phyloP scores from a whole-genome alignment of 495 filamentous ascomycete genomes.

The Echria macrotheca region DNA sequence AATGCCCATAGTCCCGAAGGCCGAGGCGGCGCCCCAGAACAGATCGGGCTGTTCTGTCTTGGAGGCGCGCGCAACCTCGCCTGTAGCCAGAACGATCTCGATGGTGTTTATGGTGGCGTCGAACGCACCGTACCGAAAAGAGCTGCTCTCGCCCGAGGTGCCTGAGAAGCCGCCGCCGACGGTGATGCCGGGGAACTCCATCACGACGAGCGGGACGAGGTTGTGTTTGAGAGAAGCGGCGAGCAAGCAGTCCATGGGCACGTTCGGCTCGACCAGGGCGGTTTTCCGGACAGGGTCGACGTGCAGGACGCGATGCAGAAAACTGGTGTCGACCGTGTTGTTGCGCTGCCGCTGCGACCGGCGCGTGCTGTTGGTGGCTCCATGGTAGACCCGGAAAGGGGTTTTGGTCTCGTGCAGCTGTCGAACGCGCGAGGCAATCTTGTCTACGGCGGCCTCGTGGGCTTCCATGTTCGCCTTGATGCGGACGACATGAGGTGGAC shows the following conservation, averaged over 20 bases:
- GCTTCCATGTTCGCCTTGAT: background rate
- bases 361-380: slow-evolving; percentile 70
- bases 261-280: slow-evolving; percentile 58
- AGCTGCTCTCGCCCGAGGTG: slow-evolving; percentile 55
- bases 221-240: slow-evolving; percentile 44
- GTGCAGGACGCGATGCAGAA: slow-evolving; percentile 48
- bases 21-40: slow-evolving; percentile 52
- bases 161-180: slow-evolving; percentile 60
- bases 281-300: slow-evolving; percentile 41
- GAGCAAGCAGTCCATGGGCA: slow-evolving; percentile 57
- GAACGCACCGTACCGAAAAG: slow-evolving; percentile 56
- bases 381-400: slow-evolving; percentile 67
- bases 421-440: background rate
- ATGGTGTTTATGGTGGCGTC: slow-evolving; percentile 50
- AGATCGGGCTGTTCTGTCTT: slow-evolving; percentile 42
- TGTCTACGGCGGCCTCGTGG: background rate
- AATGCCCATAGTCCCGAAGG: slow-evolving; percentile 54
- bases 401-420: slow-evolving; percentile 1
- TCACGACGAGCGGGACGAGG: slow-evolving; percentile 53
- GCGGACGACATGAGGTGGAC: too few relatives aligned
- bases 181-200: slow-evolving; percentile 64
- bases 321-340: slow-evolving; percentile 50
- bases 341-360: slow-evolving; percentile 30
- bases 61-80: slow-evolving; percentile 39
- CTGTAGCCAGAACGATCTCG: slow-evolving; percentile 54